Base-by-base conservation (phyloP, 768 basidiomycete genomes). In the Lentinula lateritia region DNA sequence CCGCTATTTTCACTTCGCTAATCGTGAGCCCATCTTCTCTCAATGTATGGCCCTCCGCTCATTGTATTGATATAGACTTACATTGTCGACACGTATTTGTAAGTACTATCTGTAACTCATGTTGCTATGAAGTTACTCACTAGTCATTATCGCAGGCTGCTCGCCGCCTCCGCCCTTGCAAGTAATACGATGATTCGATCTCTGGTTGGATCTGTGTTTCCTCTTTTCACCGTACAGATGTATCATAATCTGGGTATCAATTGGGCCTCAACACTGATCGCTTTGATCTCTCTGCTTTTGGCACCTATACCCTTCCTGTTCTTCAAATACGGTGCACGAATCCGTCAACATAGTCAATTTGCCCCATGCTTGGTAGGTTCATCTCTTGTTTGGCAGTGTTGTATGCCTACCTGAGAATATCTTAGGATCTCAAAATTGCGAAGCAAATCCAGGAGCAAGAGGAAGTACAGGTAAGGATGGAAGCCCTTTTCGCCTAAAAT, bases 261-360 rank as follows among this genome's bases (percentile, higher is more conserved):
- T 63, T 83, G 80, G 79, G 79, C 81, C 5, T 73, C 74, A 23
- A 82, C 81, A 0, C 69, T 90, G 18, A 74, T 89, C 15, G 88
- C 81, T 6, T 74, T 83, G 58, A 66, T 90, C 28, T 77, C 78
- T 0, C 71, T 88, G 2, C 63, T 87, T 16, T 80, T 88, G 39
- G 77, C 82, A 0, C 89, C 89, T 1, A 82, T 80, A 50, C 88
- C 89, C 0, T 85, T 88, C 74, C 66, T 88, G 36, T 90, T 91
- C 76, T 88, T 85, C 72, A 82, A 80, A 61, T 90, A 84, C 69
- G 89, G 90, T 2, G 70, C 83, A 1, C 67, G 68, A 41, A 83
- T 91, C 58, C 76, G 89, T 7, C 68, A 72, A 16, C 74, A 75
- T 61, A 87, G 85, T 65, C 80, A 73, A 62, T 88, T 84, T 64